Base-by-base conservation (phyloP, 495 filamentous ascomycete genomes). In the Penicillium canariense region DNA sequence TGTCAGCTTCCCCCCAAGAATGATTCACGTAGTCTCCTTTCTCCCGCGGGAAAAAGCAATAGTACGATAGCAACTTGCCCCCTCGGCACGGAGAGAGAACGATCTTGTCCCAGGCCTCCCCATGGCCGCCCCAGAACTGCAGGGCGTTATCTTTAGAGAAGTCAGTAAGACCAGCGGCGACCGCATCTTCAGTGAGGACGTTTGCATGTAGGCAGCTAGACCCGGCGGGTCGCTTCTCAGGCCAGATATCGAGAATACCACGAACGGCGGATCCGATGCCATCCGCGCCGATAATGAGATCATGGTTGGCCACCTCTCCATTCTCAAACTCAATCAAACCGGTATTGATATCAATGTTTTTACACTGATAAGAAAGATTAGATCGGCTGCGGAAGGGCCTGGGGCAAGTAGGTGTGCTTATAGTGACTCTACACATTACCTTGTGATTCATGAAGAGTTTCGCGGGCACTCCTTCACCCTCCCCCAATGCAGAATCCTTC, bases 61-160 rank as follows among this genome's bases (percentile, higher is more conserved):
- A 79, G 55, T 75, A 79, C 0, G 73, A 77, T 1, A 76, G 66
- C 6, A 79, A 59, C 18, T 69, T 66, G 7, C 76, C 76, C 34
- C 70, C 69, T 55, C 74, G 72, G 60, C 74, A 79, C 2, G 76
- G 76, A 3, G 75, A 77, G 10, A 77, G 60, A 3, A 77, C 75
- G 46, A 79, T 79, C 58, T 79, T 79, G 32, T 76, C 69, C 64
- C 68, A 71, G 52, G 72, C 74, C 34, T 70, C 70, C 39, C 74
- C 71, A 46, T 76, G 73, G 8, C 76, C 76, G 10, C 76, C 76
- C 76, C 76, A 79, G 63, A 75, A 77, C 50, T 79, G 69, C 10
- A 79, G 55, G 3, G 76, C 76, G 12, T 60, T 69, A 53, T 77
- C 40, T 25, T 73, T 47, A 0, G 73, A 72, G 52, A 75, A 76